These are phyloP conservation scores for Leccinum angustisporum DNA, from an alignment of 1,284 basidiomycete genomes.

Conservation along the genomic window DNA sequence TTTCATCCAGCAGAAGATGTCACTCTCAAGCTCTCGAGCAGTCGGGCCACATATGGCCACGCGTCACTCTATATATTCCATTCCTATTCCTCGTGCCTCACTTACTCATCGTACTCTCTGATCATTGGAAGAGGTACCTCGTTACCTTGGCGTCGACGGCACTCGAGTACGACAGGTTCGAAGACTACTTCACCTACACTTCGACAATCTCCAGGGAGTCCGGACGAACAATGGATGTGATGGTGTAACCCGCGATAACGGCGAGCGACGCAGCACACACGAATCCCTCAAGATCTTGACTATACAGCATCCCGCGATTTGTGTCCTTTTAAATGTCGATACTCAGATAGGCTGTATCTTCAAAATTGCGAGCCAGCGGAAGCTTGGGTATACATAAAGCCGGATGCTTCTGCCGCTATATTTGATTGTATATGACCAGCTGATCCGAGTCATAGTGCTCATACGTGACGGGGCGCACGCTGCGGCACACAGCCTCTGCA, in stretches of 20 bases:
- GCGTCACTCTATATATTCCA: neutral
- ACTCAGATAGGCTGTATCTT: no score
- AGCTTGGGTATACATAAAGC: no score
- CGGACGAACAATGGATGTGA: no score
- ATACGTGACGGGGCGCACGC: conserved; percentile 26
- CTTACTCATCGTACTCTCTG: neutral
- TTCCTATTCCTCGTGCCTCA: neutral
- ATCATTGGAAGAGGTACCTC: neutral
- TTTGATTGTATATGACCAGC: no score
- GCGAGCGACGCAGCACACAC: no score
- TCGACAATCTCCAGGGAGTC: conserved; percentile 15
- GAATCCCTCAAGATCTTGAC: no score
- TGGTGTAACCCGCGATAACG: no score
- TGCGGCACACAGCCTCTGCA: conserved; percentile 32
- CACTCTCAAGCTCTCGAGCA: conserved; percentile 17
- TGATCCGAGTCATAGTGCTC: no score
- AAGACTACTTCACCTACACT: conserved; percentile 11
- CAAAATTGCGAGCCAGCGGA: no score
- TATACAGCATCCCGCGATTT: no score
- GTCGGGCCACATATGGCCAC: conserved; percentile 30
- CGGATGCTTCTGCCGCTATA: no score
- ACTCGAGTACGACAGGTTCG: conserved; percentile 36
- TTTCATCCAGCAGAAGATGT: conserved; percentile 31
- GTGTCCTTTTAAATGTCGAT: no score
- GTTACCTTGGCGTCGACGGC: neutral